Base-by-base conservation (phyloP, 2,329 filamentous ascomycete genomes). In the Achaetomium macrosporum region DNA sequence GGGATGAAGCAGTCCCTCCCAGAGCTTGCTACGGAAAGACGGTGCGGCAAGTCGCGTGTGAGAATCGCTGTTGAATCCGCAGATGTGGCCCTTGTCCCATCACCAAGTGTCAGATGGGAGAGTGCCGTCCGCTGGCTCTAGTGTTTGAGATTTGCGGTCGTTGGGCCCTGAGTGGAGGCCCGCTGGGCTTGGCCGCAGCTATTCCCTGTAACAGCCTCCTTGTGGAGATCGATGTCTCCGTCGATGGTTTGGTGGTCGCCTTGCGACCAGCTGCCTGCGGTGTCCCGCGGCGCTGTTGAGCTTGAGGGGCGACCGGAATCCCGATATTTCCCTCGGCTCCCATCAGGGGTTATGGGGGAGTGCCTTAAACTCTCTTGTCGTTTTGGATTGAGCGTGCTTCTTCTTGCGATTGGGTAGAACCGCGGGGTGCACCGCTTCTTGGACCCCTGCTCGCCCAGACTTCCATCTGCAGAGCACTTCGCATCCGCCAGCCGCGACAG, bases 11-110 rank as follows among this genome's bases (percentile, higher is more conserved):
- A 5, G 50, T 25, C 25, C 25, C 25, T 25, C 25, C 25, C 25
- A 25, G 7, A 25, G 7, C 25, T 25, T 7, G n/a, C 25, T 25
- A 25, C 25, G 25, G 43, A 55, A 53, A 53, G 39, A 63, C 63
- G 65, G 65, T 69, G 69, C 70, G 64, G 71, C 70, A 70, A 61
- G 63, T 65, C 52, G 68, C 68, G 68, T 70, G 64, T 65, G 67
- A 71, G 67, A 69, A 8, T 70, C 63, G 65, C 67, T 68, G 64
- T 68, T 59, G 63, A 8, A 13, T 42, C 37, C 47, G 42, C 47
- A 20, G 55, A 53, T 57, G 55, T 50, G 5, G 25, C 13, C 33
- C 15, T 46, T 50, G 25, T 4, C 5, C 8, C 8, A 8, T n/a
- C 35, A 37, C 12, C 33, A 37, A 19, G 39, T 33, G 39, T 12